Percentiles rank a stretch among this genome's conserved stretches.
Conservation (phyloP, 2,329 filamentous ascomycete genomes). For the Zymoseptoria passerinii region DNA sequence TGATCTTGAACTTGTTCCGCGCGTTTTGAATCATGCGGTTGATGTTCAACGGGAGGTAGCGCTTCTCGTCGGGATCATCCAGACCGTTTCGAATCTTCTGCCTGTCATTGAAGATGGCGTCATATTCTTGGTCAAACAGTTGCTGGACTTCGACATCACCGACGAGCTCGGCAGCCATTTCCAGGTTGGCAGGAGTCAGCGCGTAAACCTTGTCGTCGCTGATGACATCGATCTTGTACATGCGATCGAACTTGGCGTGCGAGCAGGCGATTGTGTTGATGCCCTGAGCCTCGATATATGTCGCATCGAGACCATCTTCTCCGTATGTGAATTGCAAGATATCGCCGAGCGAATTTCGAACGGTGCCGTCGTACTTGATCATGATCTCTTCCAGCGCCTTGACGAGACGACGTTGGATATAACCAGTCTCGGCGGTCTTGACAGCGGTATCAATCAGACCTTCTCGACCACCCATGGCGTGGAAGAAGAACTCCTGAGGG, state of each 20-base stretch:
- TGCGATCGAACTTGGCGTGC: conserved; percentile 65
- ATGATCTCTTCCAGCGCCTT: conserved; percentile 97
- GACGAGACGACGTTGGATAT: conserved; percentile 95
- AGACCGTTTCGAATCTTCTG: conserved; percentile 61
- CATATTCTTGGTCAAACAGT: conserved; percentile 81
- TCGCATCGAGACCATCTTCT: conserved; percentile 91
- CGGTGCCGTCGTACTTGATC: conserved; percentile 94
- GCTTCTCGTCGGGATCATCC: conserved; percentile 71
- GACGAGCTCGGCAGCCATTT: conserved; percentile 76
- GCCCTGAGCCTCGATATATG: conserved; percentile 84
- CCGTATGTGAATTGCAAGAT: conserved; percentile 96
- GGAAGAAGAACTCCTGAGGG: conserved; percentile 96
- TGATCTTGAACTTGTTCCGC: conserved; percentile 83
- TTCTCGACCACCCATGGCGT: conserved; percentile 99
- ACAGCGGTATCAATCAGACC: conserved; percentile 99
- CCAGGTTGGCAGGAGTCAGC: conserved; percentile 63
- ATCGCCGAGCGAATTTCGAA: conserved; percentile 92
- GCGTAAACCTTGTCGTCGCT: conserved; percentile 45
- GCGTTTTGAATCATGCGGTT: conserved; percentile 84
- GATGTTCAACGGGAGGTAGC: conserved; percentile 89
- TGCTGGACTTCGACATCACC: conserved; percentile 83
- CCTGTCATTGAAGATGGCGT: conserved; percentile 66
- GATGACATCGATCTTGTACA: conserved; percentile 84
- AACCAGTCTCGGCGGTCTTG: conserved; percentile 98
- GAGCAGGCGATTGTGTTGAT: conserved; percentile 81